These are phyloP conservation scores for Fonsecaea pedrosoi DNA, from an alignment of 2,329 filamentous ascomycete genomes.

Conservation along the genomic window DNA sequence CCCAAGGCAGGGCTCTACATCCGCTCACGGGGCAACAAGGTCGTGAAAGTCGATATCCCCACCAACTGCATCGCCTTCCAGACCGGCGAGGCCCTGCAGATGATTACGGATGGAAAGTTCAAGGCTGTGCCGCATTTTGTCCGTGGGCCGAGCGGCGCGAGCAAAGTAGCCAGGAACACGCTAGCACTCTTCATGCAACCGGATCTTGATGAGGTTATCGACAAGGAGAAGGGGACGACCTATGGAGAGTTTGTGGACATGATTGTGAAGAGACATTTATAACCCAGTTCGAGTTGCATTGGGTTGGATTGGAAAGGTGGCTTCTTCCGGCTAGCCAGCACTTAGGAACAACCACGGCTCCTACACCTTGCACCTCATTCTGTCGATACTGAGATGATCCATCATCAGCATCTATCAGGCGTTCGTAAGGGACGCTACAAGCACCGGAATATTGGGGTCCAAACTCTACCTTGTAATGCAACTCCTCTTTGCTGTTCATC, in stretches of 20 bases:
- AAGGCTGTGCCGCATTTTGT: slow-evolving; percentile 96
- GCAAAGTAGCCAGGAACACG: slow-evolving; percentile 74
- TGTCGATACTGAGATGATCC: no score
- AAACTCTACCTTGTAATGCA: slow-evolving; percentile 3
- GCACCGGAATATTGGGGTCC: slow-evolving; percentile 1
- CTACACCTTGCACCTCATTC: no score
- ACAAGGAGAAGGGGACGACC: slow-evolving; percentile 73
- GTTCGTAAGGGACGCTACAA: slow-evolving; percentile 1
- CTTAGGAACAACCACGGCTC: no score
- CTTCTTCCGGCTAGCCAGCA: no score
- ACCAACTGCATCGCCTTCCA: slow-evolving; percentile 92
- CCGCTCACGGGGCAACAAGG: slow-evolving; percentile 77
- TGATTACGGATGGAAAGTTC: slow-evolving; percentile 86
- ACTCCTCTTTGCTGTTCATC: slow-evolving; percentile 7
- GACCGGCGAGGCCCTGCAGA: slow-evolving; percentile 87
- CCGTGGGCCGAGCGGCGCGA: slow-evolving; percentile 59
- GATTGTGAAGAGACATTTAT: slow-evolving; percentile 74
- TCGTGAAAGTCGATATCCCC: slow-evolving; percentile 89
- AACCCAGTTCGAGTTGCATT: no score
- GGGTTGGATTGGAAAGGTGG: no score
- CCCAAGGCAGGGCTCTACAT: slow-evolving; percentile 90
- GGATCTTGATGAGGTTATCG: slow-evolving; percentile 76
- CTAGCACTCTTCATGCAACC: slow-evolving; percentile 96
- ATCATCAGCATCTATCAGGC: neutral
- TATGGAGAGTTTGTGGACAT: slow-evolving; percentile 78